phyloP scores from a whole-genome alignment of 345 rosid genomes.

The Populus ilicifolia region DNA sequence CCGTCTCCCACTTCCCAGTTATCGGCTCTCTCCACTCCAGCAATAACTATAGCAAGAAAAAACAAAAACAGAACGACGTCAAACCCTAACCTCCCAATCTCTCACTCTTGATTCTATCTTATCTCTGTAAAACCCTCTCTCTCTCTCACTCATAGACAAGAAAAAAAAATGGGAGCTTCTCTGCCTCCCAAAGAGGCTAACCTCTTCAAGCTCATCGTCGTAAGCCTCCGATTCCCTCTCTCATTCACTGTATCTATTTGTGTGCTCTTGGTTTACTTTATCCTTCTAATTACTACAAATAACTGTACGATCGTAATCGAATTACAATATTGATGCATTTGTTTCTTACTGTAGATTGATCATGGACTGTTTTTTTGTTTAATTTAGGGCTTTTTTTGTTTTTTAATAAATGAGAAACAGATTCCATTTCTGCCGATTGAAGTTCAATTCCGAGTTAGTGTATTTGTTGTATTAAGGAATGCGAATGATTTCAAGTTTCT shows the following conservation, averaged over 20 bases:
- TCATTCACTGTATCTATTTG: background rate
- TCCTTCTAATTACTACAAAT: background rate
- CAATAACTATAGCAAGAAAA: background rate
- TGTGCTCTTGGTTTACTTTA: background rate
- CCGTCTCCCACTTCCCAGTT: background rate
- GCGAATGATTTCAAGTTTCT: background rate
- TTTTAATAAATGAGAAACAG: background rate
- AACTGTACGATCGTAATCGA: background rate
- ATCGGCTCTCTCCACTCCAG: background rate
- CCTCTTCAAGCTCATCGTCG: conserved; percentile 99
- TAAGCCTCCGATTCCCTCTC: conserved; percentile 42
- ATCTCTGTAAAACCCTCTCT: conserved; percentile 17
- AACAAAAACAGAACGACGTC: background rate
- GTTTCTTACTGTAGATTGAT: background rate
- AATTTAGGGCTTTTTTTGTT: background rate
- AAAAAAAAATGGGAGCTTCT: conserved; percentile 77
- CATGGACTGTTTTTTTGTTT: background rate
- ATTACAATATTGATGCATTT: background rate
- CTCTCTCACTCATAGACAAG: conserved; percentile 2
- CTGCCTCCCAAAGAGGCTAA: conserved; percentile 99
- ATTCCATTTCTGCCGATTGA: background rate
- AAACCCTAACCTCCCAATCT: background rate
- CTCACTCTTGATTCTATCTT: background rate
- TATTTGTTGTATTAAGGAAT: background rate
- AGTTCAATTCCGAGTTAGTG: background rate